Percentiles rank a stretch among this genome's conserved stretches.
These are phyloP conservation scores for Ceratobasidium theobromae DNA, from an alignment of 1,284 basidiomycete genomes.

Conservation along the genomic window DNA sequence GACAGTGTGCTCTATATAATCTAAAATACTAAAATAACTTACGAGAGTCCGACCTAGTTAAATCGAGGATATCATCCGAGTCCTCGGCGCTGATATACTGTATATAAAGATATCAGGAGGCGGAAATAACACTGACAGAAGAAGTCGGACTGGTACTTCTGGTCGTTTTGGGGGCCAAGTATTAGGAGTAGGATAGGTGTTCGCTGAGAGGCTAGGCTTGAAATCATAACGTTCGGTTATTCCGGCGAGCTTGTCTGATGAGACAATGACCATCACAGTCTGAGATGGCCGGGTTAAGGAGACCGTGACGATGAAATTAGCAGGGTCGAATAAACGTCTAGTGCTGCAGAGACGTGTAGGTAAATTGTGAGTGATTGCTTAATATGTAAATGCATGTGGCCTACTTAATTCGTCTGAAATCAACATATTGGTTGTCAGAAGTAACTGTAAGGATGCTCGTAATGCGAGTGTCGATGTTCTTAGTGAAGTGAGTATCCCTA, in stretches of 20 bases:
- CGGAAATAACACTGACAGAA: background rate
- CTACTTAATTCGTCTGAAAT: constrained; percentile 74
- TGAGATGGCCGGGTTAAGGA: constrained; percentile 73
- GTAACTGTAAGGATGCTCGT: constrained; percentile 70
- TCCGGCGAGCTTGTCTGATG: constrained; percentile 70
- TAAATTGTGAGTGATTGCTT: background rate
- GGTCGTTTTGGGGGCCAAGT: constrained; percentile 66
- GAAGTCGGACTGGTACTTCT: constrained; percentile 44
- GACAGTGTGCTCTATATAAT: background rate
- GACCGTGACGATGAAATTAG: constrained; percentile 59
- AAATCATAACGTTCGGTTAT: constrained; percentile 54
- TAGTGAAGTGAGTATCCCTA: constrained; percentile 41
- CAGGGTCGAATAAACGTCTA: constrained; percentile 56
- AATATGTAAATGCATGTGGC: constrained; percentile 39
- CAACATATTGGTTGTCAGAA: constrained; percentile 68
- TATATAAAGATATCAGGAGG: constrained; percentile 39
- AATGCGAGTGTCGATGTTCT: constrained; percentile 56
- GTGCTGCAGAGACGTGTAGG: constrained; percentile 51
- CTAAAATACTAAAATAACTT: background rate
- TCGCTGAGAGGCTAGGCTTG: constrained; percentile 56
- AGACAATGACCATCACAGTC: constrained; percentile 59
- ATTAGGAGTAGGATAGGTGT: constrained; percentile 62
- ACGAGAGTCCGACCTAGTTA: background rate
- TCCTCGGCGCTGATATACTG: constrained; percentile 65
- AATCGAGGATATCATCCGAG: constrained; percentile 36